phyloP scores from a whole-genome alignment of 805 yeast genomes.

The Sugiyamaella smithiae region DNA sequence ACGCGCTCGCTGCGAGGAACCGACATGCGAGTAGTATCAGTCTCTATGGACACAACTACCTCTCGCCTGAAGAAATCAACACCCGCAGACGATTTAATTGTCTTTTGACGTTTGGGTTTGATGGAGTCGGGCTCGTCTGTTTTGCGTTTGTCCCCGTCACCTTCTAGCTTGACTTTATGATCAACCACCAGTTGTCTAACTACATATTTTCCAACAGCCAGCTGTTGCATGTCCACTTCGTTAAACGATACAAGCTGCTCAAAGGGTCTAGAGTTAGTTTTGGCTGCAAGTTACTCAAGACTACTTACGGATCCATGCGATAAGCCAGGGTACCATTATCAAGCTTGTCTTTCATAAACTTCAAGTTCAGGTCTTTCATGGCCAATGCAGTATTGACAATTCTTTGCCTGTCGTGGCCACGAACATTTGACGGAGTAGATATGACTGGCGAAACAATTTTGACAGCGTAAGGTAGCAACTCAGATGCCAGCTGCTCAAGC shows the following conservation, averaged over 20 bases:
- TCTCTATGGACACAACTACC: conserved; percentile 7
- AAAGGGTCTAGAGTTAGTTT: conserved; percentile 29
- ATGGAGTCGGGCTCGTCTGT: background rate
- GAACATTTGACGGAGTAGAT: conserved; percentile 9
- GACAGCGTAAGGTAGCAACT: conserved; percentile 33
- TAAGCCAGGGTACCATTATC: conserved; percentile 31
- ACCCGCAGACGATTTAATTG: background rate
- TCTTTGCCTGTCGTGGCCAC: conserved; percentile 20
- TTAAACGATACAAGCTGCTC: conserved; percentile 27
- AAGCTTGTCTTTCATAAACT: conserved; percentile 26
- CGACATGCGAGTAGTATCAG: background rate
- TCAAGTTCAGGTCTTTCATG: conserved; percentile 26
- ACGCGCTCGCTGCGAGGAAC: conserved; percentile 30
- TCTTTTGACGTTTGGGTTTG: conserved; percentile 7
- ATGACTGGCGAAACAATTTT: conserved; percentile 28
- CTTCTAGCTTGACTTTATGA: background rate
- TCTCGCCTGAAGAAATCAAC: conserved; percentile 24
- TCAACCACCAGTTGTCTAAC: conserved; percentile 18
- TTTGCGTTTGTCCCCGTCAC: conserved; percentile 7
- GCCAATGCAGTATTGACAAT: conserved; percentile 23
- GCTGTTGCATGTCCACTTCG: conserved; percentile 14
- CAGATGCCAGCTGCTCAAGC: conserved; percentile 21
- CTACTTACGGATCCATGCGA: conserved; percentile 31
- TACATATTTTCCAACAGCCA: conserved; percentile 20
- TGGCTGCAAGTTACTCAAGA: too few species aligned